Percentiles rank a stretch among this genome's conserved stretches.
Conservation (phyloP, 1,284 basidiomycete species). For the Schizophyllum amplum region DNA sequence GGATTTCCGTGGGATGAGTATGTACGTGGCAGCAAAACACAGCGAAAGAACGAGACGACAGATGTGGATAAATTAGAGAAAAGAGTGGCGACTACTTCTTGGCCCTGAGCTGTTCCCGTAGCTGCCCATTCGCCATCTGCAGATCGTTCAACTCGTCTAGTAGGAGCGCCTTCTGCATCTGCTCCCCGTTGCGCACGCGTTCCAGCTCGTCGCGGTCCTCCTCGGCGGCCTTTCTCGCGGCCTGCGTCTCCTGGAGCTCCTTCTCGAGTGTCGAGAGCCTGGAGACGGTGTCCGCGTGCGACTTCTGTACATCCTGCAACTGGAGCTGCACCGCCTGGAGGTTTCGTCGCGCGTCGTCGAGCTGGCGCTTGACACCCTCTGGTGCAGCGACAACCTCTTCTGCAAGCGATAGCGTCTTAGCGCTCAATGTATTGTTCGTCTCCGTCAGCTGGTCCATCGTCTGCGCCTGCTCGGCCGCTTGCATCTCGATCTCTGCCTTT, state of each 20-base stretch:
- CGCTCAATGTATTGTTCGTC: conserved; percentile 69
- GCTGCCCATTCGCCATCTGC: conserved; percentile 65
- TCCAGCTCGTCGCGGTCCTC: conserved; percentile 37
- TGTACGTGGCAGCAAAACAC: not conserved
- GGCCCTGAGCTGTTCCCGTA: conserved; percentile 62
- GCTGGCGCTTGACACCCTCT: conserved; percentile 45
- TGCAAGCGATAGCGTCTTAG: conserved; percentile 64
- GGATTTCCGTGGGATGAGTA: not conserved
- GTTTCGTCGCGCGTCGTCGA: conserved; percentile 28
- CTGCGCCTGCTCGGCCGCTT: conserved; percentile 64
- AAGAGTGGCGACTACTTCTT: conserved; percentile 32
- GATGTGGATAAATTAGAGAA: not conserved
- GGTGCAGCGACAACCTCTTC: conserved; percentile 63
- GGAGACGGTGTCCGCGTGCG: conserved; percentile 26
- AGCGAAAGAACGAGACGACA: not conserved
- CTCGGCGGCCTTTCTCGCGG: not conserved
- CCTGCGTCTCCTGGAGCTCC: conserved; percentile 19
- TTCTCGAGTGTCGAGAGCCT: conserved; percentile 29
- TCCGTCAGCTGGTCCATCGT: conserved; percentile 64
- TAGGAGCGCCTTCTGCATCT: conserved; percentile 61
- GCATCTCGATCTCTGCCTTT: conserved; percentile 63
- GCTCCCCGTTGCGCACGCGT: conserved; percentile 55
- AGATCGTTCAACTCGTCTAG: conserved; percentile 73
- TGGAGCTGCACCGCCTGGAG: conserved; percentile 15
- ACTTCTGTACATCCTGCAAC: conserved; percentile 33